phyloP scores from a whole-genome alignment of 495 filamentous ascomycete species.

The Aspergillus cavernicola region DNA sequence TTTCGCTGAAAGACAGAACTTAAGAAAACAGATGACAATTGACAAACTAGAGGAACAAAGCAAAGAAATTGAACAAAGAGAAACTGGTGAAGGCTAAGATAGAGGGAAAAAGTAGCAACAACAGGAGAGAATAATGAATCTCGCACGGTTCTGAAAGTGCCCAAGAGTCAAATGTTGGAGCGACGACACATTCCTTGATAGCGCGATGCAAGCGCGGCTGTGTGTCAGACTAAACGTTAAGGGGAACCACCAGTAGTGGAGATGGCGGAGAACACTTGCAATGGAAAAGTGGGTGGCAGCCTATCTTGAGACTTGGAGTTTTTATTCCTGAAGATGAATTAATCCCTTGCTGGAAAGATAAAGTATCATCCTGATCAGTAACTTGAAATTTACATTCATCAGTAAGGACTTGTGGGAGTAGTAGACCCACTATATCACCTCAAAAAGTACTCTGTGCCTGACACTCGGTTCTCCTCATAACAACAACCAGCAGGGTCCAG shows the following conservation, averaged over 20 bases:
- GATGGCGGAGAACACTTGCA: slow-evolving; percentile 20
- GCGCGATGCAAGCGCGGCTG: slow-evolving; percentile 30
- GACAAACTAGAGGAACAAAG: not conserved
- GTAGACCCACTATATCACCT: no score
- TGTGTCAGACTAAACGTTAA: slow-evolving; percentile 28
- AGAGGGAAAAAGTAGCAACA: slow-evolving; percentile 1
- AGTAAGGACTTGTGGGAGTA: no score
- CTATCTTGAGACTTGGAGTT: slow-evolving; percentile 11
- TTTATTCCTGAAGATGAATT: not conserved
- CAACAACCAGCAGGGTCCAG: no score
- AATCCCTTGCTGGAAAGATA: not conserved
- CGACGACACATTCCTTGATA: slow-evolving; percentile 27
- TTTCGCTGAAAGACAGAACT: slow-evolving; percentile 6
- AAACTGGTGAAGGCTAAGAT: not conserved
- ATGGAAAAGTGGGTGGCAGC: slow-evolving; percentile 16
- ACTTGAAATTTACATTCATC: no score
- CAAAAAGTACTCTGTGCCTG: no score
- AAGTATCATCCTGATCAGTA: no score
- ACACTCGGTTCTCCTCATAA: no score
- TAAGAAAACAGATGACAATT: not conserved
- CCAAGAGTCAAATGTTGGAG: slow-evolving; percentile 23
- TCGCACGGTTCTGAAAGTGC: slow-evolving; percentile 22
- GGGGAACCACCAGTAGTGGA: slow-evolving; percentile 23
- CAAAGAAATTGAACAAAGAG: not conserved
- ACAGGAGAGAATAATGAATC: slow-evolving; percentile 11